These are phyloP conservation scores for Gossypium bickii DNA, from an alignment of 345 rosid species.

Conservation along the genomic window DNA sequence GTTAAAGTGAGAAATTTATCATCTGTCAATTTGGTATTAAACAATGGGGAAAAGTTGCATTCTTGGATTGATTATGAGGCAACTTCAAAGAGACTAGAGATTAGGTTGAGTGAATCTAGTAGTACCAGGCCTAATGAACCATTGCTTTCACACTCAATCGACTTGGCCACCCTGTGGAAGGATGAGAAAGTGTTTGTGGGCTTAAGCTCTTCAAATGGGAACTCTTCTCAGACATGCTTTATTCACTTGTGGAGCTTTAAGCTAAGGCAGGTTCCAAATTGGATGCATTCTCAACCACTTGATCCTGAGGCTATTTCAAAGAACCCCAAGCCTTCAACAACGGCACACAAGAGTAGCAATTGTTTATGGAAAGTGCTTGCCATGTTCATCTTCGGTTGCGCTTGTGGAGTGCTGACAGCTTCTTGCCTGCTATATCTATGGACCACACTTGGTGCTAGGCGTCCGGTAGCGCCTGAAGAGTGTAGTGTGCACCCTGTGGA, in stretches of 20 bases:
- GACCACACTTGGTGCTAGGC: conserved; percentile 53
- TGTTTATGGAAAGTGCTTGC: conserved; percentile 51
- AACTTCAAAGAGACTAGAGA: conserved; percentile 52
- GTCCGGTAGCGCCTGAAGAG: conserved; percentile 59
- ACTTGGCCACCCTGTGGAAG: conserved; percentile 49
- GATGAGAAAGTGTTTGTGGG: conserved; percentile 51
- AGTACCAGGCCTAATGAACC: conserved; percentile 40
- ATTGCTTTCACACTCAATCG: conserved; percentile 39
- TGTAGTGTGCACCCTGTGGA: conserved; percentile 46
- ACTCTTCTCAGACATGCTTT: conserved; percentile 41
- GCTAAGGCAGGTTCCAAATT: conserved; percentile 33
- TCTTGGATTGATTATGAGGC: conserved; percentile 71
- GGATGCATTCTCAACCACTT: conserved; percentile 63
- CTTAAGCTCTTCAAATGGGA: conserved; percentile 55
- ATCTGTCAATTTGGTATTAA: conserved; percentile 28
- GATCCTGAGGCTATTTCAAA: conserved; percentile 30
- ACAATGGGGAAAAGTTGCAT: conserved; percentile 41
- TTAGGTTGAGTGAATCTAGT: conserved; percentile 47
- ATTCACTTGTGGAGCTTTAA: conserved; percentile 69
- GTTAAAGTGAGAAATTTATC: conserved; percentile 40
- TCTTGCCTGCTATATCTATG: conserved; percentile 52
- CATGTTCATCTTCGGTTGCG: conserved; percentile 53
- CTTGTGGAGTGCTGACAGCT: conserved; percentile 61
- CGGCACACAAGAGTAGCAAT: conserved; percentile 31
- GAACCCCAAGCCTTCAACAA: conserved; percentile 22